Evolutionary conservation across 2,329 filamentous ascomycete species (phyloP).

Genomic region (Fusarium odoratissimum): DNA sequence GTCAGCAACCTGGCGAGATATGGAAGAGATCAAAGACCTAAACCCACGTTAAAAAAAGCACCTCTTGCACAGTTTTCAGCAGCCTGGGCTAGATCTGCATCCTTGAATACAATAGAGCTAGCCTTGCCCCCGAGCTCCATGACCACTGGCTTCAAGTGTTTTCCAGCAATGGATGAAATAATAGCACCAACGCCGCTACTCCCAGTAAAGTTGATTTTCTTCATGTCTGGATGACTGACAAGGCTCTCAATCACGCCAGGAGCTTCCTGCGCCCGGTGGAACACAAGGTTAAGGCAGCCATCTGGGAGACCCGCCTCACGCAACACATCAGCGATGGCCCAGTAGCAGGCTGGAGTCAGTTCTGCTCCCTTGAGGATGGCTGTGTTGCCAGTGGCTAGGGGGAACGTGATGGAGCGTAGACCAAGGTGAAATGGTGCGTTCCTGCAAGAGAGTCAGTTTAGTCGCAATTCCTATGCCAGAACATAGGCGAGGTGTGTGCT

Average conservation of each 20-base stretch:
- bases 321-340: not conserved
- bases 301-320: not conserved
- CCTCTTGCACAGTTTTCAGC: not conserved
- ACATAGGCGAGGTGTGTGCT: not conserved
- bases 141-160: not conserved
- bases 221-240: not conserved
- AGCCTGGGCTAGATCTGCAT: not conserved
- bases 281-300: not conserved
- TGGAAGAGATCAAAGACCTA: not conserved
- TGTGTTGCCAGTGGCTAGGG: not conserved
- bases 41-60: not conserved
- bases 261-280: not conserved
- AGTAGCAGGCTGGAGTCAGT: not conserved
- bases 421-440: not conserved
- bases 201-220: not conserved
- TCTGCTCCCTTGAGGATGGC: not conserved
- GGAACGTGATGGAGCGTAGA: not conserved
- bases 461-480: not conserved
- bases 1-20: not conserved
- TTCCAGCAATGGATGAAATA: not conserved
- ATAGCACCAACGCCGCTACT: not conserved
- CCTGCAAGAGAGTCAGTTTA: not conserved
- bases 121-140: constrained; percentile 1
- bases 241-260: not conserved
- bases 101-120: not conserved